phyloP scores from a whole-genome alignment of 441 rosid genomes.

The Croton laevigatus region DNA sequence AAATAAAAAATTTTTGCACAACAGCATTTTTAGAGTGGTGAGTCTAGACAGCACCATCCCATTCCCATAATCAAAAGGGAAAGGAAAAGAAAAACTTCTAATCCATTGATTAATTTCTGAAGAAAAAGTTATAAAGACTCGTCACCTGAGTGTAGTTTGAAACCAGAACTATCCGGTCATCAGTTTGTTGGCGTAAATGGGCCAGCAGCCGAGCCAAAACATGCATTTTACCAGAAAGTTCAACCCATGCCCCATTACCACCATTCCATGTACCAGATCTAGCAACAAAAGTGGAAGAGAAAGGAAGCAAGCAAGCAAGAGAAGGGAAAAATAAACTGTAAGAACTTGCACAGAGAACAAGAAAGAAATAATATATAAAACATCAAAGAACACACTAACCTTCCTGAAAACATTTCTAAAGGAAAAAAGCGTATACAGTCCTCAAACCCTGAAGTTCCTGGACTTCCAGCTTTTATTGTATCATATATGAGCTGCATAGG shows the following conservation, averaged over 20 bases:
- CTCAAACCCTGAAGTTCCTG: conserved; percentile 89
- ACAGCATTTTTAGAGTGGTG: not conserved
- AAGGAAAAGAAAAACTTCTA: not conserved
- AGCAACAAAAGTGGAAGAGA: conserved; percentile 16
- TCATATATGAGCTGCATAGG: conserved; percentile 86
- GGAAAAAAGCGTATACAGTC: conserved; percentile 85
- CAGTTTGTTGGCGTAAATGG: conserved; percentile 73
- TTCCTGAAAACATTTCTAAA: conserved; percentile 92
- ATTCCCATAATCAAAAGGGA: conserved; percentile 6
- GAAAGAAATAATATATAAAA: conserved; percentile 11
- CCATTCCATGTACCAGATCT: conserved; percentile 98
- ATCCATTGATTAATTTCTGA: conserved; percentile 1
- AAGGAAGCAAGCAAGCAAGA: conserved; percentile 15
- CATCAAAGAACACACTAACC: conserved; percentile 42
- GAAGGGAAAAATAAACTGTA: conserved; percentile 15
- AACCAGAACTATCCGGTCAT: conserved; percentile 95
- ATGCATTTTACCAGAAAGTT: conserved; percentile 98
- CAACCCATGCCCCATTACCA: conserved; percentile 96
- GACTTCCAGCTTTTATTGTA: conserved; percentile 67
- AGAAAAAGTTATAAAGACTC: conserved; percentile 10
- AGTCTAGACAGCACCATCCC: not conserved
- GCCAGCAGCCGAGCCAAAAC: conserved; percentile 86
- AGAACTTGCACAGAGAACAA: conserved; percentile 18
- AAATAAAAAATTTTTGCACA: not conserved
- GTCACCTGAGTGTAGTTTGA: conserved; percentile 96